Conservation (phyloP, 306 rosid genomes). For the Cicer bijugum region DNA sequence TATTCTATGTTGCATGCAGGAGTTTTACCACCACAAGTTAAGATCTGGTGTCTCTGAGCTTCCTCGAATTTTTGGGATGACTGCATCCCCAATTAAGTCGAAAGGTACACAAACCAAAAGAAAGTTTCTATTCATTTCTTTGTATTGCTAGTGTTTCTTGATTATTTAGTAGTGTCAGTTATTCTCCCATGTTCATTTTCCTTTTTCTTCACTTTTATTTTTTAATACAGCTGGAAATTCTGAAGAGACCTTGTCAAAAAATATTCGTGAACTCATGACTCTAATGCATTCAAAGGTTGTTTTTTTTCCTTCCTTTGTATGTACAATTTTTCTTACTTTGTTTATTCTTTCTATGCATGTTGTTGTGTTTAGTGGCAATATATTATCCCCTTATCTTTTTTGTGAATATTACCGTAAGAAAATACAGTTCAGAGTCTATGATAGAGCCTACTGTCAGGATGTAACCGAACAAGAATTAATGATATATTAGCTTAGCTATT, state of each 20-base stretch:
- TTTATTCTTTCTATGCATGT: constrained; percentile 8
- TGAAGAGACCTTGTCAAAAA: constrained; percentile 48
- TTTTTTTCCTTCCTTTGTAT: constrained; percentile 34
- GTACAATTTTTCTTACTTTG: neutral
- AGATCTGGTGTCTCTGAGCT: constrained; percentile 49
- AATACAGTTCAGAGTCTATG: constrained; percentile 9
- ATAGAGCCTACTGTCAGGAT: neutral
- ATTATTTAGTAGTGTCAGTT: neutral
- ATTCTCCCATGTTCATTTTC: constrained; percentile 23
- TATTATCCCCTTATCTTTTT: neutral
- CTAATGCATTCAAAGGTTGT: constrained; percentile 82
- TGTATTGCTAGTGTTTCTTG: neutral
- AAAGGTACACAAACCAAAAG: constrained; percentile 59
- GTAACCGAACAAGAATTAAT: neutral
- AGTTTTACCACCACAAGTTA: constrained; percentile 69
- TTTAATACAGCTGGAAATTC: constrained; percentile 60
- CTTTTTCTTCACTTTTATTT: constrained; percentile 21
- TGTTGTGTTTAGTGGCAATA: constrained; percentile 15
- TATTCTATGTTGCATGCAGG: constrained; percentile 54
- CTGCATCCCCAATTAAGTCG: constrained; percentile 85
- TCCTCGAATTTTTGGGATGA: constrained; percentile 90
- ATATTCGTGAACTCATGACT: constrained; percentile 62
- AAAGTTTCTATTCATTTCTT: constrained; percentile 4
- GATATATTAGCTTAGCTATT: neutral
- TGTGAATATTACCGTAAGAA: neutral